Base-by-base conservation (phyloP, 1,284 basidiomycete genomes). In the Rhodotorula sp. region DNA sequence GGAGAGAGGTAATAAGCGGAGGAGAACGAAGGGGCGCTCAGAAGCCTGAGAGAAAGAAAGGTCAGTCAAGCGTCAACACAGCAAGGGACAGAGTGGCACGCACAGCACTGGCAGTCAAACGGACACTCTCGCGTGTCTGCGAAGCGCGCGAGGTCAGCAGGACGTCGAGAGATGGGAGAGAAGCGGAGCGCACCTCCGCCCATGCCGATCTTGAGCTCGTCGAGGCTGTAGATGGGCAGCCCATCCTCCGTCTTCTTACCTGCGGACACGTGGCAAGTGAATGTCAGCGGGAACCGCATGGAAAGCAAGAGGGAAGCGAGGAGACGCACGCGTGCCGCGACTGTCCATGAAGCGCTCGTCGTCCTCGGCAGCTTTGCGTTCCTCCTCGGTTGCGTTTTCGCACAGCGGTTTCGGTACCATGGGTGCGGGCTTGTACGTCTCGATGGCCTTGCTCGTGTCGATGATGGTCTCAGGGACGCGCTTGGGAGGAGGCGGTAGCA, bases 51-150 rank as follows among this genome's bases (percentile, higher is more conserved):
- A 15, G 41, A 19, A 25, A 3, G 19, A 19, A 12, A 46, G 37
- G 62, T 56, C 34, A 44, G 58, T n/a, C 0, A 6, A 13, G 15
- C n/a, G 37, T 6, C 25, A 34, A n/a, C n/a, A n/a, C n/a, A n/a
- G n/a, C 13, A n/a, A 1, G 27, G 25, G 17, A 50, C 8, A 34
- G 1, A 13, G 50, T 22, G 48, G 44, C 4, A 50, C 71, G 48
- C 25, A 75, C 78, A 79, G 64, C 78, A 79, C 7, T 75, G 61
- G 70, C 78, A 79, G 50, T 79, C 78, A 67, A 79, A 79, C 2
- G 78, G 78, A 50, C 78, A 79, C 5, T 71, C 61, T 27, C 64
- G 66, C 4, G 78, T 78, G 25, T 78, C 78, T 76, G 61, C 39
- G 7, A 13, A 17, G 29, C 2, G 37, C 15, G 21, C 51, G 21